A percentile compares a stretch with the other conserved stretches of the same genome.
Conservation (phyloP, 169 alveolate genomes). For the Cytauxzoon felis region DNA sequence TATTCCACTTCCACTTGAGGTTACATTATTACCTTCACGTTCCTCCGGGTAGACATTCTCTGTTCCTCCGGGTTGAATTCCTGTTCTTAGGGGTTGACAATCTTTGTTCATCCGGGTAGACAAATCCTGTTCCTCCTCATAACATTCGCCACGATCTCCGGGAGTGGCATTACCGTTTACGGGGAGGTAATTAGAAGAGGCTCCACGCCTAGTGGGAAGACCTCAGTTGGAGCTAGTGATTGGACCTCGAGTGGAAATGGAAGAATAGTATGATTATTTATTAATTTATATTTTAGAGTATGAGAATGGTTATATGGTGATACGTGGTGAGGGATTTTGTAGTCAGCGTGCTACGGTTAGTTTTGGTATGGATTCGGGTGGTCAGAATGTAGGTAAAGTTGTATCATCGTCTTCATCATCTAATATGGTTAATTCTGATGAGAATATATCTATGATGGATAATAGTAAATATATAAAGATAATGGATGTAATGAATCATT, state of each 20-base stretch:
- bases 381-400: background rate
- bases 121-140: no score
- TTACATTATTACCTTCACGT: no score
- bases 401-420: no score
- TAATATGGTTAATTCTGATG: no score
- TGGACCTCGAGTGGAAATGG: background rate
- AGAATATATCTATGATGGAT: background rate
- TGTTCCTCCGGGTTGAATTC: no score
- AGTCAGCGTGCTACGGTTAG: conserved; percentile 32
- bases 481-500: conserved; percentile 40
- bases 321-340: conserved; percentile 13
- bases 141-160: no score
- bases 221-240: background rate
- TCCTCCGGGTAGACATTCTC: no score
- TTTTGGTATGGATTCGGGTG: conserved; percentile 25
- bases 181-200: no score
- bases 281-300: background rate
- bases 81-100: no score
- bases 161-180: no score
- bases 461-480: background rate
- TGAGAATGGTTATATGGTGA: conserved; percentile 3
- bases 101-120: no score
- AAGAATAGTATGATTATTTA: background rate
- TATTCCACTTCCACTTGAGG: no score
- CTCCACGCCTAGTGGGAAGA: background rate